Conservation (phyloP, 2,329 filamentous ascomycete species). For the Monilinia polystroma region DNA sequence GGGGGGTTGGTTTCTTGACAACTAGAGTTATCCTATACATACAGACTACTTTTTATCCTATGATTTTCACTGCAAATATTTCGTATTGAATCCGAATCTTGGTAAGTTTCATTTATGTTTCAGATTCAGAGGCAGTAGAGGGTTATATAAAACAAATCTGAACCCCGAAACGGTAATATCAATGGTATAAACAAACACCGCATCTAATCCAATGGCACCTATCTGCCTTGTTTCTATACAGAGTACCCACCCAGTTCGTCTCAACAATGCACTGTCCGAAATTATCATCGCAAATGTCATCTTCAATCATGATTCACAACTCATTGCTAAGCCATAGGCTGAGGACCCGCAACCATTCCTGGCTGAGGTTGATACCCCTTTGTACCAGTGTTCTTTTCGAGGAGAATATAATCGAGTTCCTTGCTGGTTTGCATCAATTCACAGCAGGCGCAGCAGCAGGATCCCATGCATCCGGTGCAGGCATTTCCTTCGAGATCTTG, state of each 20-base stretch:
- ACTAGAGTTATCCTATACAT: constrained; percentile 17
- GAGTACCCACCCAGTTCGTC: neutral
- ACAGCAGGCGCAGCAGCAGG: constrained; percentile 22
- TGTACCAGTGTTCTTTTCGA: neutral
- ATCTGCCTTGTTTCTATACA: neutral
- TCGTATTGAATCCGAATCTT: neutral
- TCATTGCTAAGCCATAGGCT: neutral
- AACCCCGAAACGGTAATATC: neutral
- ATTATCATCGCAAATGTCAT: neutral
- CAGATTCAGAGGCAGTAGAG: neutral
- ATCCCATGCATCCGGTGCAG: constrained; percentile 10
- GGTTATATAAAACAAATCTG: neutral
- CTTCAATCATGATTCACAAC: neutral
- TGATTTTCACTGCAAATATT: neutral
- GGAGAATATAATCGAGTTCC: constrained; percentile 21
- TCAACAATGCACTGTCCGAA: neutral
- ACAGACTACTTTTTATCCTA: neutral
- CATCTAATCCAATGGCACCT: neutral
- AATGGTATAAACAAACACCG: constrained; percentile 6
- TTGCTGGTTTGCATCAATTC: constrained; percentile 26
- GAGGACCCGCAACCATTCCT: constrained; percentile 14
- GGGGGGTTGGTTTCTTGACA: neutral
- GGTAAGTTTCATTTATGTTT: neutral
- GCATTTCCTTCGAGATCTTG: constrained; percentile 17
- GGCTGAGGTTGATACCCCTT: constrained; percentile 10